These are phyloP conservation scores for Lathyrus tuberosus DNA, from an alignment of 306 rosid genomes.

Conservation along the genomic window DNA sequence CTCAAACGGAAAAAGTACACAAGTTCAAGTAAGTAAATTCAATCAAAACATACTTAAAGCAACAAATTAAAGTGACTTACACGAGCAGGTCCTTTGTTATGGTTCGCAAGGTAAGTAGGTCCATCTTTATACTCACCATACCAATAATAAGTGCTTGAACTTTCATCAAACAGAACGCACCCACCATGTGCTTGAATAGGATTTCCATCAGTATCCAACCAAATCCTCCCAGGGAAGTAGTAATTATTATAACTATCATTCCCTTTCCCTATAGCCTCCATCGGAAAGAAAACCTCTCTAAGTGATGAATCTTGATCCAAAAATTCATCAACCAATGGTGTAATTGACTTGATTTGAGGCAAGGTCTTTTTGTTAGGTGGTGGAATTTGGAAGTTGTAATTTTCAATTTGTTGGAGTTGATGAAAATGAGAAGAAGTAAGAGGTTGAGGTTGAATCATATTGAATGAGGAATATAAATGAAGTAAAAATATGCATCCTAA, in stretches of 20 bases:
- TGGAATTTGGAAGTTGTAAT: neutral
- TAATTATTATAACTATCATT: neutral
- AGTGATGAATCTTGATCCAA: conserved; percentile 16
- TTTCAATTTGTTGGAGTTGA: neutral
- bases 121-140: conserved; percentile 17
- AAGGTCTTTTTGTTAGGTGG: neutral
- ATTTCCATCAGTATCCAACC: conserved; percentile 23
- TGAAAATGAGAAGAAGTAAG: neutral
- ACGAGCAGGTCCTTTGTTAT: conserved; percentile 10
- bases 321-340: conserved; percentile 17
- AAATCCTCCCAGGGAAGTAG: neutral
- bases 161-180: conserved; percentile 10
- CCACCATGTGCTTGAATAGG: conserved; percentile 26
- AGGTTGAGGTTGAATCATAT: neutral
- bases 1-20: neutral
- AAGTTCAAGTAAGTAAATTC: neutral
- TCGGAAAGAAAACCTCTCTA: conserved; percentile 10
- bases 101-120: neutral
- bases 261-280: neutral
- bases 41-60: neutral
- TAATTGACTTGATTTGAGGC: conserved; percentile 9
- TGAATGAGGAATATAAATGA: conserved; percentile 11
- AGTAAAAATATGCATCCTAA: conserved; percentile 1
- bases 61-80: neutral
- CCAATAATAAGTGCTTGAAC: conserved; percentile 12